phyloP scores from a whole-genome alignment of 2,329 filamentous ascomycete genomes.

The Corinectria fuckeliana region DNA sequence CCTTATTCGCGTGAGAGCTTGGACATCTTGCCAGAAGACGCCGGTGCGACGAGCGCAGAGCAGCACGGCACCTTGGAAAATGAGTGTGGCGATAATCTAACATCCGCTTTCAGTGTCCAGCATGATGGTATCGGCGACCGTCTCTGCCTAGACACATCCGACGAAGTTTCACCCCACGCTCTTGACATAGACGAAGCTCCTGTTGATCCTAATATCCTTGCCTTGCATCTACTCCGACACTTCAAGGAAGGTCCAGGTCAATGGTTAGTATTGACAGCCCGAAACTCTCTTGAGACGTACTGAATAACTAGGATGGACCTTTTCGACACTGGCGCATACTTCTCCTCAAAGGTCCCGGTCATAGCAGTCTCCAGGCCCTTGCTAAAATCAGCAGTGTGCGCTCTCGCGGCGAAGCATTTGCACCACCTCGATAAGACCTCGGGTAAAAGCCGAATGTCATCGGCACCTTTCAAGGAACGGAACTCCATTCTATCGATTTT shows the following conservation, averaged over 20 bases:
- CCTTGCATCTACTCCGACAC: slow-evolving; percentile 22
- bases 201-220: slow-evolving; percentile 12
- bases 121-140: neutral
- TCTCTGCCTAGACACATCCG: neutral
- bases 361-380: slow-evolving; percentile 27
- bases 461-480: neutral
- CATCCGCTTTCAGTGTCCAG: neutral
- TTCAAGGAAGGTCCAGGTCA: slow-evolving; percentile 31
- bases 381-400: slow-evolving; percentile 28
- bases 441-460: neutral
- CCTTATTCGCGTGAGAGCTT: slow-evolving; percentile 5
- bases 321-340: slow-evolving; percentile 33
- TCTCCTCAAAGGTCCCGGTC: slow-evolving; percentile 33
- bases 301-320: slow-evolving; percentile 29
- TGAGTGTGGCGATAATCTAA: neutral
- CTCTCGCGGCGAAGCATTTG: slow-evolving; percentile 30
- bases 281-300: fast-evolving
- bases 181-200: neutral
- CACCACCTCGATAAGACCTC: neutral
- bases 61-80: neutral
- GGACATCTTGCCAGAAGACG: neutral
- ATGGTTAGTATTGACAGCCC: slow-evolving; percentile 4
- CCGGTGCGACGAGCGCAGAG: neutral
- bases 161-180: neutral
- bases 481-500: neutral